A percentile compares a stretch with the other conserved stretches of the same genome.
These are phyloP conservation scores for Podospora fimiseda DNA, from an alignment of 495 filamentous ascomycete species.

Conservation along the genomic window DNA sequence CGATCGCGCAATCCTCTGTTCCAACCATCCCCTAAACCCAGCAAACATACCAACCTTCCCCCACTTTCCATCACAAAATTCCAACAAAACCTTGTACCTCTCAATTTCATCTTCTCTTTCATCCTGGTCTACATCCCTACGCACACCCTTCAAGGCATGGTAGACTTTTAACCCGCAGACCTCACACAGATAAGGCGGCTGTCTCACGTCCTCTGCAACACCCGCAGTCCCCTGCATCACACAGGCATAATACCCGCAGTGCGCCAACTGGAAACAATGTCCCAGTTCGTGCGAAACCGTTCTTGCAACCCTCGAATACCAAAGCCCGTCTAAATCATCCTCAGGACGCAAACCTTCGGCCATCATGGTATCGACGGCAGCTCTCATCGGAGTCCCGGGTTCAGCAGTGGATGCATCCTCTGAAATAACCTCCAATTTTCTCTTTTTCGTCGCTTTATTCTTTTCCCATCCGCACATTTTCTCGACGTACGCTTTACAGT, in stretches of 20 bases:
- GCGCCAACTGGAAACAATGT: slow-evolving; percentile 59
- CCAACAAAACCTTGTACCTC: slow-evolving; percentile 38
- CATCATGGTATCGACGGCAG: slow-evolving; percentile 11
- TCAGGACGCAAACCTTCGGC: slow-evolving; percentile 8
- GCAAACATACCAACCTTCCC: slow-evolving; percentile 34
- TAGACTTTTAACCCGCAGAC: slow-evolving; percentile 54
- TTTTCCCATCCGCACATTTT: slow-evolving; percentile 16
- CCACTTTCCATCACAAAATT: slow-evolving; percentile 38
- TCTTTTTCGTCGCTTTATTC: slow-evolving; percentile 3
- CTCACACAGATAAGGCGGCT: slow-evolving; percentile 63
- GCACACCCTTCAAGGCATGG: slow-evolving; percentile 15
- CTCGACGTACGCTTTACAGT: slow-evolving; percentile 49
- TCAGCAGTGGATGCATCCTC: neutral
- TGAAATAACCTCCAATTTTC: neutral
- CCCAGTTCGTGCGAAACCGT: slow-evolving; percentile 59
- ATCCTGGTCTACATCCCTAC: slow-evolving; percentile 1
- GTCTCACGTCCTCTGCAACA: slow-evolving; percentile 56
- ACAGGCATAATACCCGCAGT: slow-evolving; percentile 65
- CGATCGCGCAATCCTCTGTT: slow-evolving; percentile 21
- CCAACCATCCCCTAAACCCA: slow-evolving; percentile 36
- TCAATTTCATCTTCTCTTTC: slow-evolving; percentile 25
- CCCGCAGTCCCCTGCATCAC: slow-evolving; percentile 59
- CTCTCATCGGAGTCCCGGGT: slow-evolving; percentile 2
- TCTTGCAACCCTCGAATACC: slow-evolving; percentile 51
- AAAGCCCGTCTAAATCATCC: slow-evolving; percentile 29